Base-by-base conservation (phyloP, 176 grass and related monocot species). In the Tuctoria greenei region DNA sequence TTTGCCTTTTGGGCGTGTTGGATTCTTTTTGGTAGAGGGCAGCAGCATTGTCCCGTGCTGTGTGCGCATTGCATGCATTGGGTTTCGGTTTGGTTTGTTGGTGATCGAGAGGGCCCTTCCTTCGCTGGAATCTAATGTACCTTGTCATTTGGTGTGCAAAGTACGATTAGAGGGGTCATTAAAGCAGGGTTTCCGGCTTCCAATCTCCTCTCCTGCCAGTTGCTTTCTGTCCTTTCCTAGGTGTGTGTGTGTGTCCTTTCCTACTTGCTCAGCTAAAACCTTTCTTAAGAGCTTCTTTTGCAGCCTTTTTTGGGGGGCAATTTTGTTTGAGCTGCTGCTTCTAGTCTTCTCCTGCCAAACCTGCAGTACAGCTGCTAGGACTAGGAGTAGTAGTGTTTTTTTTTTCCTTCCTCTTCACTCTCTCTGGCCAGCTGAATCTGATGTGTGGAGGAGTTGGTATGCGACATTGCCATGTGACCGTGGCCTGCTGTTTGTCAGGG, bases 161-260 rank as follows among this genome's bases (percentile, higher is more conserved):
- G 80, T 88, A 88, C 86, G 5, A 80, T 88, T 88, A 88, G 76
- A 34, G 81, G 67, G 57, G 76, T 88, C 80, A 74, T 88, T 88
- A 88, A 61, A 74, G 67, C 39, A 51, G 51, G 66, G 37, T 38
- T 81, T 59, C 66, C 63, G 69, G 20, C 55, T 50, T 81, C 73
- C 73, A 73, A 83, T 81, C 80, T 63, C 63, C 75, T 54, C 42
- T 31, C 42, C 55, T 4, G 37, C 55, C 27, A 64, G 45, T 65
- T 39, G 69, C 86, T 88, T 88, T 88, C 86, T 88, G 86, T 55
- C 31, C 31, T 31, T 31, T 31, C 31, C 31, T 31, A 31, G 31
- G 31, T 31, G 31, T 31, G 31, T 31, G 3, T 1, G 31, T 31
- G 31, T 31, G 31, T 31, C 31, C 31, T 31, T 31, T 1, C 3